Base-by-base conservation (phyloP, 352 stramenopile genomes). In the Globisporangium heterothallicum region DNA sequence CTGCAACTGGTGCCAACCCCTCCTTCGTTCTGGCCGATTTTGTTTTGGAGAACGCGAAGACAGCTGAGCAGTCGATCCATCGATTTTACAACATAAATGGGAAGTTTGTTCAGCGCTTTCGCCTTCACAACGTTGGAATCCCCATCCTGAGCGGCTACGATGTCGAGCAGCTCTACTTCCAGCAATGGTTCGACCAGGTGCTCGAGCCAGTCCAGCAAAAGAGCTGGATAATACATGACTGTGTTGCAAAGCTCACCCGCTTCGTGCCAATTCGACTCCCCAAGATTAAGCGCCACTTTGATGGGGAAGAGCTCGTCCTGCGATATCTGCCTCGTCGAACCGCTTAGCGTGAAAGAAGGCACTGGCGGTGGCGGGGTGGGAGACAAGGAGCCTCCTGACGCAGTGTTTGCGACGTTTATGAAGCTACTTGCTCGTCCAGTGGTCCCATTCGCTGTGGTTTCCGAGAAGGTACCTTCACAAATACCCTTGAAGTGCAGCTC, bases 131-230 rank as follows among this genome's bases (percentile, higher is more conserved):
- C 64, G 1, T 16, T 36, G 9, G 47, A 49, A 4, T 53, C 48
- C 26, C 57, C 45, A 54, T 58, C 30, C 32, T 50, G 48, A 1
- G 48, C 19, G 32, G 70, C 16, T 30, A 78, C 40, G 34, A 58
- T 58, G 2, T 78, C 68, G 21, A 74, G 41, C 3, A 82, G 29
- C 7, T 71, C 60, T 6, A 41, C 52, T 7, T 55, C 60, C 24
- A 93, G 43, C 12, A 93, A 41, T 1, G 78, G 78, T 18, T 84
- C 74, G 2, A 56, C 52, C 25, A 93, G 67, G 41, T 93, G 78
- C 42, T 93, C 83, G 6, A 93, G 65, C 83, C 83, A 93, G 40
- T 90, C 80, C 4, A 93, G 64, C 24, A 93, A 53, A 19, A 93
- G 62, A n/a, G 74, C 64, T 6, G 70, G 58, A 29, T 70, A 59